Evolutionary conservation across 2,329 filamentous ascomycete species (phyloP).

Genomic region (Rhynchosporium graminicola): DNA sequence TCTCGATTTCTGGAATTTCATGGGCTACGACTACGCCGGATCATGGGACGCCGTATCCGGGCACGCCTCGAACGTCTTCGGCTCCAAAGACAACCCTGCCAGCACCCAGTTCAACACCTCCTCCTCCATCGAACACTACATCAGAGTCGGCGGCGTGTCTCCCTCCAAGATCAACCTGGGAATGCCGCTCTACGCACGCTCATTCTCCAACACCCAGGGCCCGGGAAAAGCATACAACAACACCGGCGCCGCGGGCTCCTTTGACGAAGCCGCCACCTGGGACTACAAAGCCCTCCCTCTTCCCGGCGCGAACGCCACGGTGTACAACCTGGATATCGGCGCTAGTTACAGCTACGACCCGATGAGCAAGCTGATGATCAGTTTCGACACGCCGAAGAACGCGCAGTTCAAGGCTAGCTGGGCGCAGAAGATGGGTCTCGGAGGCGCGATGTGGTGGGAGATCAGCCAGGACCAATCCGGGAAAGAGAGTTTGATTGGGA

Average conservation of each 20-base stretch:
- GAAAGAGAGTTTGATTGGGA: conserved; percentile 60
- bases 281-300: conserved; percentile 77
- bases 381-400: conserved; percentile 56
- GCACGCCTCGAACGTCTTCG: conserved; percentile 71
- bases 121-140: conserved; percentile 64
- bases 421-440: conserved; percentile 50
- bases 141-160: conserved; percentile 48
- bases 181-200: conserved; percentile 77
- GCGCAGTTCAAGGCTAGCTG: conserved; percentile 42
- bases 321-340: conserved; percentile 54
- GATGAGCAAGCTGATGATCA: conserved; percentile 61
- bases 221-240: conserved; percentile 57
- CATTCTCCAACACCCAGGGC: conserved; percentile 65
- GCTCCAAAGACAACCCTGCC: conserved; percentile 54
- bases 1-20: conserved; percentile 59
- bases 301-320: conserved; percentile 55
- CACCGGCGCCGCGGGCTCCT: conserved; percentile 59
- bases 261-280: conserved; percentile 72
- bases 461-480: conserved; percentile 65
- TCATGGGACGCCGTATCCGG: conserved; percentile 37
- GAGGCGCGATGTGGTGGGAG: conserved; percentile 86
- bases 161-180: conserved; percentile 70
- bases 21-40: conserved; percentile 66
- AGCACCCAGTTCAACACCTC: conserved; percentile 71
- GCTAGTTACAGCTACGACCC: conserved; percentile 72